These are phyloP conservation scores for Hyphopichia homilentoma DNA, from an alignment of 805 yeast species.

Conservation along the genomic window DNA sequence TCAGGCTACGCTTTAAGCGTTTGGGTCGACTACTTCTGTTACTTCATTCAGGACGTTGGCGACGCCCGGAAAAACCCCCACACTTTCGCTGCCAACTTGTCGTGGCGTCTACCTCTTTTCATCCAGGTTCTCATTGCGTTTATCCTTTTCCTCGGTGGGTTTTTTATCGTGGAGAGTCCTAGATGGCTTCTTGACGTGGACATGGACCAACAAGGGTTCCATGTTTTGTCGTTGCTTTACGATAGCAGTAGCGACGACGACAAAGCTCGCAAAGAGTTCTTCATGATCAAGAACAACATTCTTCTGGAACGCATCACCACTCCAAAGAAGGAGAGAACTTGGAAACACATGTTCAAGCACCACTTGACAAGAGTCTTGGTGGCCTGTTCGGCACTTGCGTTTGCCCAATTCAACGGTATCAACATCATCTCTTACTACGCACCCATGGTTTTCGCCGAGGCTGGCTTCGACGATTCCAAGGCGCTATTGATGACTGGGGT, in stretches of 20 bases:
- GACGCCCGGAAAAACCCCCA: slow-evolving; percentile 34
- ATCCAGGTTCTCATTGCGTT: slow-evolving; percentile 74
- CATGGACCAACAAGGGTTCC: slow-evolving; percentile 53
- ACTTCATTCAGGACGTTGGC: slow-evolving; percentile 54
- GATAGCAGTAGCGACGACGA: slow-evolving; percentile 27
- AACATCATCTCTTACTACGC: slow-evolving; percentile 58
- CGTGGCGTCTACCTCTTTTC: slow-evolving; percentile 80
- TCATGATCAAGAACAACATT: slow-evolving; percentile 44
- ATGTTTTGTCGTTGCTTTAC: slow-evolving; percentile 22
- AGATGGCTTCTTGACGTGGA: slow-evolving; percentile 87
- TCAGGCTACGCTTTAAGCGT: slow-evolving; percentile 78
- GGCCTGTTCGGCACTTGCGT: slow-evolving; percentile 41
- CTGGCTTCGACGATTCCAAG: slow-evolving; percentile 40
- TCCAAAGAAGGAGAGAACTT: slow-evolving; percentile 39
- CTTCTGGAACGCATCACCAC: slow-evolving; percentile 32
- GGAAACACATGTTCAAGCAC: slow-evolving; percentile 38
- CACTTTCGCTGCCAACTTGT: slow-evolving; percentile 35
- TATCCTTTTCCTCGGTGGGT: slow-evolving; percentile 67
- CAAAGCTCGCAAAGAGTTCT: slow-evolving; percentile 40
- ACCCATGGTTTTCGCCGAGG: slow-evolving; percentile 49
- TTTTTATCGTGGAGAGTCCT: slow-evolving; percentile 81
- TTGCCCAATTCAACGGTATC: slow-evolving; percentile 51
- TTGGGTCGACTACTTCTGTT: slow-evolving; percentile 81
- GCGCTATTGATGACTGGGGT: slow-evolving; percentile 44
- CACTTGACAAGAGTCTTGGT: slow-evolving; percentile 33